A percentile compares a stretch with the other conserved stretches of the same genome.
phyloP scores from a whole-genome alignment of 257 asterid genomes.

The Ehretia macrophylla region DNA sequence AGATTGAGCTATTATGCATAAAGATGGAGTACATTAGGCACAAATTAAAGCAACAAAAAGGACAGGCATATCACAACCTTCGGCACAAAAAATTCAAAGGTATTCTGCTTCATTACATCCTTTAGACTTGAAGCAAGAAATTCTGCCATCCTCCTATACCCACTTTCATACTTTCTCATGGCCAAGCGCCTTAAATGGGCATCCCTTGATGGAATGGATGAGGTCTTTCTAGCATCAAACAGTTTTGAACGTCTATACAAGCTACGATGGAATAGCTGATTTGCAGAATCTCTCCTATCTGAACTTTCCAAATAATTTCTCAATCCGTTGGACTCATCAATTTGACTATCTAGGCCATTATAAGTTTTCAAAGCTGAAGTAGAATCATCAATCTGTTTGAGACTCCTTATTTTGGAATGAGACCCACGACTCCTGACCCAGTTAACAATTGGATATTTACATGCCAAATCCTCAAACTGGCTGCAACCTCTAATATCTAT shows the following conservation, averaged over 20 bases:
- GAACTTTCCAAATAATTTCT: slow-evolving; percentile 93
- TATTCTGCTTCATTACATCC: slow-evolving; percentile 78
- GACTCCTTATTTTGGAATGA: slow-evolving; percentile 49
- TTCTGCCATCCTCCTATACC: slow-evolving; percentile 84
- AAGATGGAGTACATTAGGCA: neutral
- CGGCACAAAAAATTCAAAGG: slow-evolving; percentile 73
- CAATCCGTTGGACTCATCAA: slow-evolving; percentile 90
- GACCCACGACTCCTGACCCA: slow-evolving; percentile 43
- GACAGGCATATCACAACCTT: slow-evolving; percentile 46
- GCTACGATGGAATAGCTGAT: slow-evolving; percentile 83
- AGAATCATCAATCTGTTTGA: slow-evolving; percentile 48
- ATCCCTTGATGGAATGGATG: slow-evolving; percentile 88
- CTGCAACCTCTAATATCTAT: slow-evolving; percentile 90
- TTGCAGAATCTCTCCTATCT: slow-evolving; percentile 86
- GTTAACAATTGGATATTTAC: slow-evolving; percentile 70
- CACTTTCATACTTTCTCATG: slow-evolving; percentile 72
- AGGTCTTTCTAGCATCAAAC: slow-evolving; percentile 89
- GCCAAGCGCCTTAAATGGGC: slow-evolving; percentile 92
- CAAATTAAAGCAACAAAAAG: slow-evolving; percentile 7
- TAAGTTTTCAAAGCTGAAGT: slow-evolving; percentile 32
- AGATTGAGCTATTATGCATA: slow-evolving; percentile 3
- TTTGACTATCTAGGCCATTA: slow-evolving; percentile 24
- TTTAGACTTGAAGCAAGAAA: slow-evolving; percentile 60
- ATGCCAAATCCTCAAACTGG: slow-evolving; percentile 77
- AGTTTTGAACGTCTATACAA: slow-evolving; percentile 91